phyloP scores from a whole-genome alignment of 2,329 filamentous ascomycete genomes.

The Neocatenulostroma microsporum region DNA sequence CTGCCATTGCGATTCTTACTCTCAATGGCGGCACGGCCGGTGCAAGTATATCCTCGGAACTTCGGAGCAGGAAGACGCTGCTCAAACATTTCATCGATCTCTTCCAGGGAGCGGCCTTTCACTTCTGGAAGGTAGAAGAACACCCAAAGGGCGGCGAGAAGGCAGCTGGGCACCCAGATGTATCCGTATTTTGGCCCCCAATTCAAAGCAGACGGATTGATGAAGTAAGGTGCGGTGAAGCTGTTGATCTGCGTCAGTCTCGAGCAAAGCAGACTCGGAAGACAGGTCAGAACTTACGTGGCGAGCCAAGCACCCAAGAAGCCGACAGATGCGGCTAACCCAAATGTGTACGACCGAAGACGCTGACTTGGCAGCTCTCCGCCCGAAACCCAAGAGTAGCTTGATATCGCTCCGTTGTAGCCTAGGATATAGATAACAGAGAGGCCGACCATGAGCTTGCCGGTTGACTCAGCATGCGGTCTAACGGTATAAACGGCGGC shows the following conservation, averaged over 20 bases:
- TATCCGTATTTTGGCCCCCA: conserved; percentile 54
- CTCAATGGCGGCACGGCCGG: conserved; percentile 6
- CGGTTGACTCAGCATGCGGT: conserved; percentile 30
- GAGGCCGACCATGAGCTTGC: conserved; percentile 46
- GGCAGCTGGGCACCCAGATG: conserved; percentile 44
- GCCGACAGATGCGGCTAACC: conserved; percentile 45
- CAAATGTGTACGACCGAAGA: conserved; percentile 51
- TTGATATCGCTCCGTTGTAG: conserved; percentile 47
- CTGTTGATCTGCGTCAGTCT: conserved; percentile 1
- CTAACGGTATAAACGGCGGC: conserved; percentile 46
- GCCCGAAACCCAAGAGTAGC: conserved; percentile 51
- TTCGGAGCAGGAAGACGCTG: conserved; percentile 36
- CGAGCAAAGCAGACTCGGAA: not conserved
- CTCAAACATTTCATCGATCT: conserved; percentile 50
- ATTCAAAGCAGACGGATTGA: conserved; percentile 46
- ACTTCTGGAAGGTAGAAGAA: conserved; percentile 46
- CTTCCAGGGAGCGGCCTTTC: conserved; percentile 39
- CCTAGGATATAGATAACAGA: conserved; percentile 48
- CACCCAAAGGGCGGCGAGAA: conserved; percentile 28
- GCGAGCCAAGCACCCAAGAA: conserved; percentile 52
- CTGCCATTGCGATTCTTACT: conserved; percentile 5
- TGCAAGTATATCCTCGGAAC: conserved; percentile 33
- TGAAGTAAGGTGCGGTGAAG: conserved; percentile 54
- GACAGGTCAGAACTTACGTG: conserved; percentile 23
- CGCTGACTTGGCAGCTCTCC: conserved; percentile 52